Conservation (phyloP, 2,329 filamentous ascomycete species). For the Penicillium italicum region DNA sequence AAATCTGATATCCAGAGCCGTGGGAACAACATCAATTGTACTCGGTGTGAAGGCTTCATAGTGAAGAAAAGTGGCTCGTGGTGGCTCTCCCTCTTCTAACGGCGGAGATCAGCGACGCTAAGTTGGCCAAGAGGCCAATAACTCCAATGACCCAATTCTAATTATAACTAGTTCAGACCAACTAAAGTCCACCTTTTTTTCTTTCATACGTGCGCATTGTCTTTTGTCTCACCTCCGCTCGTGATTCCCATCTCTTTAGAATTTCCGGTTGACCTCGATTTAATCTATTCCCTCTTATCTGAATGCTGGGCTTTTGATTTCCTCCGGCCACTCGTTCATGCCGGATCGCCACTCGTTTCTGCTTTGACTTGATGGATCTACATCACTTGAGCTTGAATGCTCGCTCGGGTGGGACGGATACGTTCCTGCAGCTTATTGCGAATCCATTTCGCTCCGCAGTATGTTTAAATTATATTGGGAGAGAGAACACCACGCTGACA, state of each 20-base stretch:
- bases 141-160: slow-evolving; percentile 12
- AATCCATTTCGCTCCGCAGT: slow-evolving; percentile 46
- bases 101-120: slow-evolving; percentile 12
- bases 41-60: not conserved
- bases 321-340: slow-evolving; percentile 15
- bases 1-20: not conserved
- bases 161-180: slow-evolving; percentile 18
- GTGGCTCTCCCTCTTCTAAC: not conserved
- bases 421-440: slow-evolving; percentile 44
- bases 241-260: slow-evolving; percentile 6
- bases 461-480: slow-evolving; percentile 16
- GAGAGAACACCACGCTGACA: slow-evolving; percentile 6
- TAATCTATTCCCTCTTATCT: slow-evolving; percentile 9
- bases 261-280: not conserved
- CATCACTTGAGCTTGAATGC: slow-evolving; percentile 20
- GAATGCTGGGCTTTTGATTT: slow-evolving; percentile 16
- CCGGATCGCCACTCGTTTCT: slow-evolving; percentile 18
- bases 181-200: slow-evolving; percentile 20
- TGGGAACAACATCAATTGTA: not conserved
- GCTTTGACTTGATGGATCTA: slow-evolving; percentile 27
- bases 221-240: slow-evolving; percentile 21
- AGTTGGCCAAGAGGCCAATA: not conserved
- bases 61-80: not conserved
- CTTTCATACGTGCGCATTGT: slow-evolving; percentile 11
- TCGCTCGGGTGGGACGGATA: slow-evolving; percentile 31